Conservation (phyloP, 139 green algal species). For the Zygnema cylindricum region DNA sequence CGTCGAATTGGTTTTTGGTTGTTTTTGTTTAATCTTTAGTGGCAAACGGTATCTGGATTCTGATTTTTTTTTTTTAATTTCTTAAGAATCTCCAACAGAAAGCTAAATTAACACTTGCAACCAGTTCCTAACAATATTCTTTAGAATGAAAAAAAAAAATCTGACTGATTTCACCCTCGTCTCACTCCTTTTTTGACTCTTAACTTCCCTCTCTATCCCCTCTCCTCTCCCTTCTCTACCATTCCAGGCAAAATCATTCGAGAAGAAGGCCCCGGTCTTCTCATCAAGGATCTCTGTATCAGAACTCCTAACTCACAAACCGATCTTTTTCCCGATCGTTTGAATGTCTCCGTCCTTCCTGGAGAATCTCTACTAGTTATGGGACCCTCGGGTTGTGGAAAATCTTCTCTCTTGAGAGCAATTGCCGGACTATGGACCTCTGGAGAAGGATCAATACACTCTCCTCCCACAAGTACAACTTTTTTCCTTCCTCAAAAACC, state of each 20-base stretch:
- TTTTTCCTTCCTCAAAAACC: constrained; percentile 94
- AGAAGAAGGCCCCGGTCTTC: not conserved
- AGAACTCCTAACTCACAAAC: constrained; percentile 56
- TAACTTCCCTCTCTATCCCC: not conserved
- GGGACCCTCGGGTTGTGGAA: constrained; percentile 75
- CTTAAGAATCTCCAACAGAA: too few relatives aligned
- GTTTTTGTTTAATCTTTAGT: too few relatives aligned
- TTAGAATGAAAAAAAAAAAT: too few relatives aligned
- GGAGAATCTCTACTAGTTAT: constrained; percentile 77
- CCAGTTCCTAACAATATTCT: too few relatives aligned
- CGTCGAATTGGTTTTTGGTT: too few relatives aligned
- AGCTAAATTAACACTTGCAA: too few relatives aligned
- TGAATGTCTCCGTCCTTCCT: constrained; percentile 63
- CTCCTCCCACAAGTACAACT: constrained; percentile 38
- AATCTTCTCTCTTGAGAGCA: constrained; percentile 73
- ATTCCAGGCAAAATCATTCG: constrained; percentile 20
- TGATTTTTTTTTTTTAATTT: too few relatives aligned
- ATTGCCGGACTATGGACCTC: constrained; percentile 68
- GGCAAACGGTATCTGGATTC: too few relatives aligned
- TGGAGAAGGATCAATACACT: constrained; percentile 61
- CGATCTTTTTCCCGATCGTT: not conserved
- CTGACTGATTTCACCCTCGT: too few relatives aligned
- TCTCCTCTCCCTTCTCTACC: not conserved
- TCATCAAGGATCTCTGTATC: constrained; percentile 57
- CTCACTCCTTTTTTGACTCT: not conserved